Conservation (phyloP, 768 basidiomycete species). For the Suillus plorans region DNA sequence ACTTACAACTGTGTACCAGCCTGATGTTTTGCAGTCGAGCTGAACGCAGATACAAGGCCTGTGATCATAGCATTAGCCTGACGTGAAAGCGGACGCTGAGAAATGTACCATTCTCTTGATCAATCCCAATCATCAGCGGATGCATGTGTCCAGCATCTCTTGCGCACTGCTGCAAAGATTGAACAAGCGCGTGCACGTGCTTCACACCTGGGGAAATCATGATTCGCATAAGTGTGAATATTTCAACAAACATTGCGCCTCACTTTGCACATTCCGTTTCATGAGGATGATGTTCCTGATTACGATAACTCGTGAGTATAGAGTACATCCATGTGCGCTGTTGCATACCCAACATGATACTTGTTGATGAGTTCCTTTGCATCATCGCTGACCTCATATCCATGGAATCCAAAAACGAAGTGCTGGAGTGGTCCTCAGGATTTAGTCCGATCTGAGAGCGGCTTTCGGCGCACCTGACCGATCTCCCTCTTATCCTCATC, state of each 20-base stretch:
- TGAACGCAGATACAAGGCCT: slow-evolving; percentile 75
- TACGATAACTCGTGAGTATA: background rate
- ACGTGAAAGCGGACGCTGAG: background rate
- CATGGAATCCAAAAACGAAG: slow-evolving; percentile 72
- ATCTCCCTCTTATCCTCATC: slow-evolving; percentile 44
- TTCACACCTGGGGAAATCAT: slow-evolving; percentile 39
- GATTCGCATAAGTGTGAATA: background rate
- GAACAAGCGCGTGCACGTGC: slow-evolving; percentile 50
- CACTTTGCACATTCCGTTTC: slow-evolving; percentile 64
- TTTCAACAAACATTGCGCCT: background rate
- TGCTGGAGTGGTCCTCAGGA: slow-evolving; percentile 41
- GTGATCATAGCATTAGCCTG: background rate
- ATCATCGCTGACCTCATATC: slow-evolving; percentile 49
- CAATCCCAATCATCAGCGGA: slow-evolving; percentile 67
- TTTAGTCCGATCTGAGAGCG: background rate
- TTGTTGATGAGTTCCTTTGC: slow-evolving; percentile 56
- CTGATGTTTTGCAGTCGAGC: slow-evolving; percentile 34
- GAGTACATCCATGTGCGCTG: background rate
- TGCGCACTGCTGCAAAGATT: slow-evolving; percentile 53
- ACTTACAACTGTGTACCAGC: slow-evolving; percentile 71
- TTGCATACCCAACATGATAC: slow-evolving; percentile 55
- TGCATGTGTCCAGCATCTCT: slow-evolving; percentile 52
- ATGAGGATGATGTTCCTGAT: slow-evolving; percentile 60
- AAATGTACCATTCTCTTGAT: slow-evolving; percentile 68
- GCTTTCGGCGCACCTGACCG: slow-evolving; percentile 39